These are phyloP conservation scores for Melampsora larici-populina DNA, from an alignment of 1,284 basidiomycete species.

Conservation along the genomic window DNA sequence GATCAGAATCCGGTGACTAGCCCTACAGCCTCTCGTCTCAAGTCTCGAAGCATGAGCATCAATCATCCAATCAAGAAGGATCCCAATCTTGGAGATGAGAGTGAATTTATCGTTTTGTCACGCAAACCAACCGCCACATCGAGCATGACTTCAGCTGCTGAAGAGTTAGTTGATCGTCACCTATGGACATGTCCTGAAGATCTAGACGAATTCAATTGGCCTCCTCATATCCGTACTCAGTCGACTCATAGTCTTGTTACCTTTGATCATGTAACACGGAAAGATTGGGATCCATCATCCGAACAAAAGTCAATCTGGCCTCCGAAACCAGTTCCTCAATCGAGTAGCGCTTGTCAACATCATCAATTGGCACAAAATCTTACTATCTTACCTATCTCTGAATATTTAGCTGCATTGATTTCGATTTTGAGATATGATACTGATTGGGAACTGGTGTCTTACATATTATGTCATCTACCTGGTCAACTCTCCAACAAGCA, in stretches of 20 bases:
- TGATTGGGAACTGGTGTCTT: conserved; percentile 93
- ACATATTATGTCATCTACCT: conserved; percentile 85
- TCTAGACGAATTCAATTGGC: conserved; percentile 68
- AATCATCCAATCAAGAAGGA: background rate
- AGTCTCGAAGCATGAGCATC: conserved; percentile 1
- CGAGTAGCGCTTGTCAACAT: conserved; percentile 46
- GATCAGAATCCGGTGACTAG: conserved; percentile 5
- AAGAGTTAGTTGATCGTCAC: background rate
- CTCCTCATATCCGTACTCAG: conserved; percentile 57
- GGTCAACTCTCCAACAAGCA: conserved; percentile 92
- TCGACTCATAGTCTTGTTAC: conserved; percentile 49
- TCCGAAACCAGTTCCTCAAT: conserved; percentile 44
- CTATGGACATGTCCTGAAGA: conserved; percentile 79
- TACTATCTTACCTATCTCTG: conserved; percentile 71
- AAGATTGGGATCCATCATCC: conserved; percentile 49
- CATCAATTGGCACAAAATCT: conserved; percentile 50
- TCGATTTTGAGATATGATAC: conserved; percentile 70
- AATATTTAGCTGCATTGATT: conserved; percentile 68
- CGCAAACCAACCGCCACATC: background rate
- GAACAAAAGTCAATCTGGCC: conserved; percentile 44
- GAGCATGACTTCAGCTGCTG: background rate
- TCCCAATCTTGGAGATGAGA: background rate
- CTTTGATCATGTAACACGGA: conserved; percentile 51
- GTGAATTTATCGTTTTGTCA: background rate
- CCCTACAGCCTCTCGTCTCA: conserved; percentile 8